Conservation (phyloP, 768 basidiomycete genomes). For the Xerocomellus intermedius region DNA sequence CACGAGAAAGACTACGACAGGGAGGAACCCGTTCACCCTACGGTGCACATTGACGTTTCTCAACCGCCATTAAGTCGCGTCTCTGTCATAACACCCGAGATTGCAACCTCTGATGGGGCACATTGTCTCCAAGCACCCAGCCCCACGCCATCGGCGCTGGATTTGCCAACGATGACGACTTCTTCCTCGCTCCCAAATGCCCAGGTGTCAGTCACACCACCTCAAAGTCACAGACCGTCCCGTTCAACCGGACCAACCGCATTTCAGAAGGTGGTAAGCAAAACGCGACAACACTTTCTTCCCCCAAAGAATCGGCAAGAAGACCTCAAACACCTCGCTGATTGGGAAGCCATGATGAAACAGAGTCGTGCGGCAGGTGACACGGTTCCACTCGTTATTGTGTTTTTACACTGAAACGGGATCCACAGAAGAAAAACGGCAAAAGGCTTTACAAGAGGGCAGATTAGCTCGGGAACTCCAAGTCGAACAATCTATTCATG, state of each 20-base stretch:
- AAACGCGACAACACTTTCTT: constrained; percentile 80
- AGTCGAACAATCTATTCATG: constrained; percentile 65
- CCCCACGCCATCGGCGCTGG: constrained; percentile 13
- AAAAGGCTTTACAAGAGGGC: constrained; percentile 60
- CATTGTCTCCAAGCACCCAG: neutral
- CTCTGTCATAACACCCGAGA: constrained; percentile 8
- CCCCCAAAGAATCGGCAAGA: constrained; percentile 79
- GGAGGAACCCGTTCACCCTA: constrained; percentile 34
- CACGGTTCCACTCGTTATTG: constrained; percentile 4
- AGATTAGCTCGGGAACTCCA: constrained; percentile 49
- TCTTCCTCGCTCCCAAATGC: constrained; percentile 31
- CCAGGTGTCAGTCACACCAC: constrained; percentile 16
- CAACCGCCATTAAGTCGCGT: constrained; percentile 33
- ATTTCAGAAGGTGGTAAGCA: constrained; percentile 78
- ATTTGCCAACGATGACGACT: constrained; percentile 26
- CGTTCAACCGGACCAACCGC: constrained; percentile 65
- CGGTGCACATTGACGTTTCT: constrained; percentile 46
- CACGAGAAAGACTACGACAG: constrained; percentile 2
- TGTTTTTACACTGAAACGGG: constrained; percentile 3
- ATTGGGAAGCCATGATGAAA: constrained; percentile 89
- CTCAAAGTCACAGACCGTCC: constrained; percentile 38
- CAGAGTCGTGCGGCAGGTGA: constrained; percentile 71
- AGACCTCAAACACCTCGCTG: constrained; percentile 79
- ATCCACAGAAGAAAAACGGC: constrained; percentile 64
- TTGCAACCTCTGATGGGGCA: neutral